These are phyloP conservation scores for Saccharomycopsis guyanensis DNA, from an alignment of 805 yeast species.

Conservation along the genomic window DNA sequence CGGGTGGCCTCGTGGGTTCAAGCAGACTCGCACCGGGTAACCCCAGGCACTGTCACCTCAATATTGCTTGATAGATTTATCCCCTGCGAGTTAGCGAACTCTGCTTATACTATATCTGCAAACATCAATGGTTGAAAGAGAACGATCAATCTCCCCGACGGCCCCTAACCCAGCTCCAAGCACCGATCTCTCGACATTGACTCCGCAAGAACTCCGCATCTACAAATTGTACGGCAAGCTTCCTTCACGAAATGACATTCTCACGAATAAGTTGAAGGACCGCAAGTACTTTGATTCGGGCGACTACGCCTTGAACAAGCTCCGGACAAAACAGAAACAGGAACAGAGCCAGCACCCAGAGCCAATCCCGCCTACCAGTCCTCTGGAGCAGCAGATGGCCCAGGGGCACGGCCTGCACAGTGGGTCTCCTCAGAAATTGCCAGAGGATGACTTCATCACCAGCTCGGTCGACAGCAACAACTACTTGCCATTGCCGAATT, in stretches of 20 bases:
- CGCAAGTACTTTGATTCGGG: conserved; percentile 92
- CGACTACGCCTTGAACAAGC: conserved; percentile 71
- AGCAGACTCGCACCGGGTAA: no score
- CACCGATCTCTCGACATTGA: conserved; percentile 48
- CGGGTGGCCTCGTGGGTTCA: no score
- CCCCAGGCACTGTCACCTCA: no score
- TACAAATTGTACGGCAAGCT: conserved; percentile 78
- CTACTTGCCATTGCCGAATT: conserved; percentile 19
- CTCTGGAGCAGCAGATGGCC: conserved; percentile 9
- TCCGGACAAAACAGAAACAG: conserved; percentile 10
- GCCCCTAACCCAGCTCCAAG: conserved; percentile 6
- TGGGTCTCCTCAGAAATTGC: conserved; percentile 18
- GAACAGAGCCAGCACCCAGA: conserved; percentile 23
- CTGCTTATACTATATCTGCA: no score
- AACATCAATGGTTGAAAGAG: neutral
- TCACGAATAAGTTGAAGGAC: conserved; percentile 71
- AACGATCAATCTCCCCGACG: conserved; percentile 18
- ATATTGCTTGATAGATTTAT: no score
- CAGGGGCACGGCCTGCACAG: conserved; percentile 1
- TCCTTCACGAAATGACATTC: conserved; percentile 72
- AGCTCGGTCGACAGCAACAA: conserved; percentile 12
- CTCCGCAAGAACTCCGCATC: conserved; percentile 74
- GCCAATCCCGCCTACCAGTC: neutral
- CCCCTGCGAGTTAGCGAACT: no score
- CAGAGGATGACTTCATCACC: conserved; percentile 19